These are phyloP conservation scores for Monosporascus sp. DNA, from an alignment of 2,329 filamentous ascomycete genomes.

Conservation along the genomic window DNA sequence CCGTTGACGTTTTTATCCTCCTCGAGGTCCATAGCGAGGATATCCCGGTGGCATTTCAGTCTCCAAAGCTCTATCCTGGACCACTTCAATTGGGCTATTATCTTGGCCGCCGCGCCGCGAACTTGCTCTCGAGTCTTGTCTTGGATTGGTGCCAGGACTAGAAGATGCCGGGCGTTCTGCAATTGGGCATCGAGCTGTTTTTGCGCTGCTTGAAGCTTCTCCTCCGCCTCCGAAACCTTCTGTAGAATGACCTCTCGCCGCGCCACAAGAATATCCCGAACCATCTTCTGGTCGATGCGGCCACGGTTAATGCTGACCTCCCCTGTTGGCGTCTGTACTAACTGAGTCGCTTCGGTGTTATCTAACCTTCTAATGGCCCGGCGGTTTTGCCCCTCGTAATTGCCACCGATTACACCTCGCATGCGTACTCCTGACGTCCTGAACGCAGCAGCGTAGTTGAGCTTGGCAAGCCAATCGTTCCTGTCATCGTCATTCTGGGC, in stretches of 20 bases:
- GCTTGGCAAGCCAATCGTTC: constrained; percentile 93
- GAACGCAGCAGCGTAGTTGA: constrained; percentile 96
- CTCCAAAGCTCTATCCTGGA: constrained; percentile 91
- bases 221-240: constrained; percentile 78
- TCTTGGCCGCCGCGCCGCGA: constrained; percentile 74
- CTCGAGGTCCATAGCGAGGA: constrained; percentile 77
- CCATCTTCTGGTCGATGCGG: constrained; percentile 74
- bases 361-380: constrained; percentile 68
- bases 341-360: constrained; percentile 51
- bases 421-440: constrained; percentile 86
- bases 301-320: constrained; percentile 69
- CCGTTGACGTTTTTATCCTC: constrained; percentile 57
- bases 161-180: constrained; percentile 83
- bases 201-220: constrained; percentile 66
- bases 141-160: constrained; percentile 84
- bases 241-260: constrained; percentile 76
- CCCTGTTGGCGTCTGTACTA: constrained; percentile 65
- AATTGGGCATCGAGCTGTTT: constrained; percentile 78
- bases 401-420: constrained; percentile 76
- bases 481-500: constrained; percentile 87
- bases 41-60: constrained; percentile 83
- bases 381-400: constrained; percentile 75
- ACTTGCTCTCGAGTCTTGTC: constrained; percentile 84
- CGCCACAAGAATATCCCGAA: constrained; percentile 77
- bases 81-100: constrained; percentile 89